phyloP scores from a whole-genome alignment of 192 early-diverging fungal genomes.

The Diversispora eburnea region DNA sequence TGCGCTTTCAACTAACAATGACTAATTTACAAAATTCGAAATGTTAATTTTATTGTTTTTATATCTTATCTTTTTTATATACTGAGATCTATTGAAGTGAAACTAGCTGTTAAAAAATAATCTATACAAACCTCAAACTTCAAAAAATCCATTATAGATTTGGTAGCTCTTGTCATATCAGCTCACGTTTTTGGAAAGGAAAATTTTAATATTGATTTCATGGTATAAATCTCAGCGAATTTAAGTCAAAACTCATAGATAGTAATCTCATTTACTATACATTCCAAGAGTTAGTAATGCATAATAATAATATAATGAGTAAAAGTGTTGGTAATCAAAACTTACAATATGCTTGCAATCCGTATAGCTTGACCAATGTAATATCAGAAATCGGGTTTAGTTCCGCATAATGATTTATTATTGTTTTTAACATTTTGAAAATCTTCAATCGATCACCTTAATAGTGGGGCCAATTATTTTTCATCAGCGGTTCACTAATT shows the following conservation, averaged over 20 bases:
- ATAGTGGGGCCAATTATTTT: conserved; percentile 18
- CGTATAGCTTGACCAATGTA: conserved; percentile 12
- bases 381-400: conserved; percentile 7
- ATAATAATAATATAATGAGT: conserved; percentile 9
- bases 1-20: conserved; percentile 10
- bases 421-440: conserved; percentile 7
- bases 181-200: conserved; percentile 18
- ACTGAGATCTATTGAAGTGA: no score
- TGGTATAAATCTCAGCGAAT: conserved; percentile 15
- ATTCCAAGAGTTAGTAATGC: conserved; percentile 16
- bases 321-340: conserved; percentile 10
- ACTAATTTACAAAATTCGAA: conserved; percentile 2
- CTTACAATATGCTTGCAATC: conserved; percentile 21
- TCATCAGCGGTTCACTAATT: conserved; percentile 4
- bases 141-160: conserved; percentile 22
- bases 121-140: conserved; percentile 23
- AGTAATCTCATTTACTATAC: conserved; percentile 18
- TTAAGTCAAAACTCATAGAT: conserved; percentile 24
- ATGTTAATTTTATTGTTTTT: neutral
- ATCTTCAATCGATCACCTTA: conserved; percentile 25
- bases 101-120: neutral
- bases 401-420: conserved; percentile 19
- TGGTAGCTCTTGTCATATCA: conserved; percentile 12
- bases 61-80: conserved; percentile 5
- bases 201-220: conserved; percentile 16